Evolutionary conservation across 1,284 basidiomycete species (phyloP).

Genomic region (Marasmius tenuissimus): DNA sequence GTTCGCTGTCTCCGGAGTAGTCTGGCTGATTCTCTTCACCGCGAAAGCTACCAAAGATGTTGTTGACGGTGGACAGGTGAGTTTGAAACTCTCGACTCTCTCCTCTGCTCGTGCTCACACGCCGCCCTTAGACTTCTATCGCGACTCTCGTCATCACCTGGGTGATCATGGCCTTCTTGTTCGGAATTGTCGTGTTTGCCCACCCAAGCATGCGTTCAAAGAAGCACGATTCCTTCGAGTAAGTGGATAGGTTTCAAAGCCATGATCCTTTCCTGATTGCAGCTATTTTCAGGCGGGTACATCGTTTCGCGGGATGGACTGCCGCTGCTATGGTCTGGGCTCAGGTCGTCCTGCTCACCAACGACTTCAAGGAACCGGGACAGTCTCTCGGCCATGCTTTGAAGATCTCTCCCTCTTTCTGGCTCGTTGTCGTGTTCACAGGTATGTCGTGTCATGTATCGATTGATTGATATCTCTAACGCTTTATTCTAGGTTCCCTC

Average conservation of each 20-base stretch:
- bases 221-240: constrained; percentile 54
- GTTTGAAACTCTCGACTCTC: constrained; percentile 2
- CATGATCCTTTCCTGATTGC: neutral
- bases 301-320: constrained; percentile 59
- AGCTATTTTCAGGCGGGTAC: constrained; percentile 28
- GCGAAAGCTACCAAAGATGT: constrained; percentile 55
- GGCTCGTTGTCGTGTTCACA: constrained; percentile 53
- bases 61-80: constrained; percentile 19
- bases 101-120: neutral
- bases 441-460: constrained; percentile 19
- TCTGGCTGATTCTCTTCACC: constrained; percentile 54
- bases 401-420: constrained; percentile 47
- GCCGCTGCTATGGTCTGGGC: constrained; percentile 53
- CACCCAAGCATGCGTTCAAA: constrained; percentile 48
- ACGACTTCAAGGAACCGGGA: constrained; percentile 46
- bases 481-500: constrained; percentile 37
- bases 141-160: constrained; percentile 37
- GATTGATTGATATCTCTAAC: neutral
- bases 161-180: constrained; percentile 45
- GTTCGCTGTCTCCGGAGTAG: constrained; percentile 49
- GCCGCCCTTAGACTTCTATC: constrained; percentile 4
- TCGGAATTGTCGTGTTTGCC: constrained; percentile 50
- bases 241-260: neutral
- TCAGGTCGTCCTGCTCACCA: constrained; percentile 52
- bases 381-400: constrained; percentile 44